phyloP scores from a whole-genome alignment of 2,329 filamentous ascomycete genomes.

The Cordyceps militaris region DNA sequence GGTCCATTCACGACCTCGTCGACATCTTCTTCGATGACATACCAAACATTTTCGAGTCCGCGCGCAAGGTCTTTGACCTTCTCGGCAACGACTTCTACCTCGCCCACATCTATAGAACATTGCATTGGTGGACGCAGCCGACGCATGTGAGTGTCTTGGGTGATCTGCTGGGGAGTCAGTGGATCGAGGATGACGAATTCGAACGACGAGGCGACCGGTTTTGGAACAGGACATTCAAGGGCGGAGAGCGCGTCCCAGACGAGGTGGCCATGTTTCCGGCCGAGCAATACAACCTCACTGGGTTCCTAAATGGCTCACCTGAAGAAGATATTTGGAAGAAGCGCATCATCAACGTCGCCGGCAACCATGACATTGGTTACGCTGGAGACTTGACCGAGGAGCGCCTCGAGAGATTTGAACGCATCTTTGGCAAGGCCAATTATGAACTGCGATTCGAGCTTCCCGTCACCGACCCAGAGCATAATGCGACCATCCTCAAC shows the following conservation, averaged over 20 bases:
- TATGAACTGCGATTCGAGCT: slow-evolving; percentile 77
- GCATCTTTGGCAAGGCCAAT: slow-evolving; percentile 77
- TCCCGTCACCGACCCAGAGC: slow-evolving; percentile 34
- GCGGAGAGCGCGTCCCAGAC: slow-evolving; percentile 56
- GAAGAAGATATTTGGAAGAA: slow-evolving; percentile 56
- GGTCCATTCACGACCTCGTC: slow-evolving; percentile 50
- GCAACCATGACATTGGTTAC: slow-evolving; percentile 96
- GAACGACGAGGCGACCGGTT: slow-evolving; percentile 62
- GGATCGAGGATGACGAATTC: slow-evolving; percentile 85
- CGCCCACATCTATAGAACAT: slow-evolving; percentile 79
- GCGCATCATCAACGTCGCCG: slow-evolving; percentile 80
- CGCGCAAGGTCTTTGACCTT: slow-evolving; percentile 77
- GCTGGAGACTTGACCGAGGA: slow-evolving; percentile 79
- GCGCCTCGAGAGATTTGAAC: slow-evolving; percentile 74
- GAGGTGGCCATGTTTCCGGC: slow-evolving; percentile 43
- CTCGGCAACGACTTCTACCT: slow-evolving; percentile 94
- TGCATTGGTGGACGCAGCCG: slow-evolving; percentile 77
- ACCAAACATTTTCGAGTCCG: slow-evolving; percentile 56
- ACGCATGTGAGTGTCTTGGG: slow-evolving; percentile 86
- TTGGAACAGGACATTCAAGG: slow-evolving; percentile 74
- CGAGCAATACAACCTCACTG: slow-evolving; percentile 43
- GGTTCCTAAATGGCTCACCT: slow-evolving; percentile 38
- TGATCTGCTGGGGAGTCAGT: slow-evolving; percentile 89
- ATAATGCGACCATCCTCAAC: slow-evolving; percentile 36
- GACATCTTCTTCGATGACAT: slow-evolving; percentile 63